Percentiles rank a stretch among this genome's conserved stretches.
Evolutionary conservation across 805 yeast genomes (phyloP).

Genomic region (Diddensiella transvaalensis): DNA sequence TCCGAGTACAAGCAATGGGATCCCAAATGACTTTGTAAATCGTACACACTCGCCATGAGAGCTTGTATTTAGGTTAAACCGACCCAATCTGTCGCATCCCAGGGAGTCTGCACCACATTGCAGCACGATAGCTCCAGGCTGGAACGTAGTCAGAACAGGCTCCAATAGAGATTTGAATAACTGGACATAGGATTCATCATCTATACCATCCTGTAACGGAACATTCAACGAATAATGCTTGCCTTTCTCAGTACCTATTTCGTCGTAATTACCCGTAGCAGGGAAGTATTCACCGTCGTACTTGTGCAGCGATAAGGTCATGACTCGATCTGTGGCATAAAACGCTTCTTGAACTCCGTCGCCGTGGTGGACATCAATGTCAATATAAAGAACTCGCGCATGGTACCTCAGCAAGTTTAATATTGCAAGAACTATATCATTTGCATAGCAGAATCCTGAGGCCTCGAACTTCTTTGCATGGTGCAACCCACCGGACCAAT

Average conservation of each 20-base stretch:
- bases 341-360: slow-evolving; percentile 96
- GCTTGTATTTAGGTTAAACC: slow-evolving; percentile 86
- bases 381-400: slow-evolving; percentile 83
- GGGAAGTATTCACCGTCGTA: slow-evolving; percentile 89
- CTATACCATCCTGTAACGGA: slow-evolving; percentile 89
- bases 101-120: slow-evolving; percentile 99
- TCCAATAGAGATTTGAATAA: slow-evolving; percentile 76
- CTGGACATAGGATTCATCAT: slow-evolving; percentile 68
- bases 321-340: slow-evolving; percentile 85
- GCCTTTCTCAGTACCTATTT: slow-evolving; percentile 80
- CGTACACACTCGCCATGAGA: slow-evolving; percentile 97
- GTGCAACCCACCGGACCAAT: slow-evolving; percentile 91
- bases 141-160: slow-evolving; percentile 81
- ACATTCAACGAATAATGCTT: slow-evolving; percentile 81
- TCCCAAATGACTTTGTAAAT: slow-evolving; percentile 76
- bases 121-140: slow-evolving; percentile 93
- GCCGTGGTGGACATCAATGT: slow-evolving; percentile 90
- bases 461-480: slow-evolving; percentile 91
- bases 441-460: slow-evolving; percentile 85
- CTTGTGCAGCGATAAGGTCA: slow-evolving; percentile 88
- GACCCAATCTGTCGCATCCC: slow-evolving; percentile 92
- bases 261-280: slow-evolving; percentile 85
- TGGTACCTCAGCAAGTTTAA: slow-evolving; percentile 74
- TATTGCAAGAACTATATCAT: slow-evolving; percentile 84
- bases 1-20: slow-evolving; percentile 91